Base-by-base conservation (phyloP, 2,329 filamentous ascomycete species). In the Dothideomycetes sp. region DNA sequence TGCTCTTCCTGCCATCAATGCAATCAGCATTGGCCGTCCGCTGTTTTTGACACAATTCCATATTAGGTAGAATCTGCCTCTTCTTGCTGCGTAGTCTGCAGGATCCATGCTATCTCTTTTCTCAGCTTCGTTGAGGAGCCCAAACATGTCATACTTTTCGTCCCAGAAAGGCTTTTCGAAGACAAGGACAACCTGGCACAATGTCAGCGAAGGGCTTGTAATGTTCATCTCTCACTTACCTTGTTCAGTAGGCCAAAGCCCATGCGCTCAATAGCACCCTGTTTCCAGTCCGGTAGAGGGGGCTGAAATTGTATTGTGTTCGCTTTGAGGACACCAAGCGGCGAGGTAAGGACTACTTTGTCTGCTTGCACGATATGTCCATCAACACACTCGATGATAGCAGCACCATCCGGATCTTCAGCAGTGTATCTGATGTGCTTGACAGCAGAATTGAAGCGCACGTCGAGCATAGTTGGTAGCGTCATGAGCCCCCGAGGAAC, bases 231-330 rank as follows among this genome's bases (percentile, higher is more conserved):
- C 14, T 5, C 4, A 41, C 45, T 27, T 47, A 68, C 82, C 62
- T 98, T 98, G 68, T 98, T 98, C 50, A 98, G 70, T 32, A 94
- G 73, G 1, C 93, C 93, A 55, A 89, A 98, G 1, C 91, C 93
- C 47, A 98, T 75, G 14, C 89, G 79, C 30, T 76, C 66, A 46
- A 98, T 87, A 19, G 84, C 81, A 19, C 77, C 81, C 14, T 68
- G 65, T 61, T 98, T 98, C 81, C 85, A 93, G 0, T 77, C 65
- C 3, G 93, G 89, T n/a, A 98, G 68, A 19, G 84, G 74, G 31
- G 91, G 91, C n/a, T 87, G 76, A 52, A 98, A 98, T n/a, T 75
- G 65, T 34, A 98, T 73, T 14, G 70, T 76, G 5, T 76, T 74
- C n/a, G 84, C 75, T 61, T 98, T 96, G 44, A 98, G 62, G 10